These are phyloP conservation scores for Histomonas meleagridis DNA, from an alignment of 208 protist genomes.

Conservation along the genomic window DNA sequence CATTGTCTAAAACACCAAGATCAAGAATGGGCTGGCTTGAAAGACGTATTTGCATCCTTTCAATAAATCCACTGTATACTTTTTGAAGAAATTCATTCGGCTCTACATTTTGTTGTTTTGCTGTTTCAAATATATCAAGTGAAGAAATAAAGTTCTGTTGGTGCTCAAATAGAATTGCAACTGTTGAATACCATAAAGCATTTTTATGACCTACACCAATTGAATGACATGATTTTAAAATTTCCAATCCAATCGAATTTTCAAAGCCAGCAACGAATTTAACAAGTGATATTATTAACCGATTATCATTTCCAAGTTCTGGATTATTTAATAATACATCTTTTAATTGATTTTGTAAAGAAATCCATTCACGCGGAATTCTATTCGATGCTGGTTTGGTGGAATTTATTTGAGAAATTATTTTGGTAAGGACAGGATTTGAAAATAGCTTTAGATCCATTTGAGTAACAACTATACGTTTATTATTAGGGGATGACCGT, in stretches of 20 bases:
- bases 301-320: not conserved
- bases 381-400: too few relatives aligned
- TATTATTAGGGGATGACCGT: too few relatives aligned
- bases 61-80: too few relatives aligned
- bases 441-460: too few relatives aligned
- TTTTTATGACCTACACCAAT: not conserved
- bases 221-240: not conserved
- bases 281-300: not conserved
- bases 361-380: not conserved
- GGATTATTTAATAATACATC: not conserved
- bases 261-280: not conserved
- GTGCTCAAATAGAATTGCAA: not conserved
- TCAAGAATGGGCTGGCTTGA: too few relatives aligned
- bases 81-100: not conserved
- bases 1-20: too few relatives aligned
- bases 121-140: not conserved
- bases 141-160: not conserved
- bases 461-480: too few relatives aligned
- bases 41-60: too few relatives aligned
- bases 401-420: too few relatives aligned
- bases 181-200: not conserved
- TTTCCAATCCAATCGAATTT: not conserved
- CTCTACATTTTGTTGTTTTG: not conserved
- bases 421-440: too few relatives aligned
- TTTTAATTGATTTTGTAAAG: not conserved